phyloP scores from a whole-genome alignment of 805 yeast species.

The Cephaloascus albidus region DNA sequence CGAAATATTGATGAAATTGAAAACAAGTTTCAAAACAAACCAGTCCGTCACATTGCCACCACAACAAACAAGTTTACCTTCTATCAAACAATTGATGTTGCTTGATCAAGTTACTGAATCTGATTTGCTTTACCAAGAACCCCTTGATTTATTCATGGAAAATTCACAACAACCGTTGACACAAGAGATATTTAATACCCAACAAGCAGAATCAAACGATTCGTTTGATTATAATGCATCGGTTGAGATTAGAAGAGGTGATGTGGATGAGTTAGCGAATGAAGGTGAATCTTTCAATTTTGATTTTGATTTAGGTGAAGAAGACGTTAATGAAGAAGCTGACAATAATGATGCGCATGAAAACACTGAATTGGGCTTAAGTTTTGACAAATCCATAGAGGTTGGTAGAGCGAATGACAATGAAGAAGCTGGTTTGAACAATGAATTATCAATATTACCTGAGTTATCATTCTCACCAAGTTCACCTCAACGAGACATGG shows the following conservation, averaged over 20 bases:
- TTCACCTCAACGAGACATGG: constrained; percentile 7
- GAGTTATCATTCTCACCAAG: neutral
- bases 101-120: constrained; percentile 74
- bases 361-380: constrained; percentile 42
- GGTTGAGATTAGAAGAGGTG: neutral
- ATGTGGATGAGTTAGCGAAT: neutral
- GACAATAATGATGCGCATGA: constrained; percentile 17
- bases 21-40: constrained; percentile 48
- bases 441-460: neutral
- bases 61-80: constrained; percentile 50
- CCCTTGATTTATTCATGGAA: constrained; percentile 27
- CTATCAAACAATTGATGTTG: constrained; percentile 50
- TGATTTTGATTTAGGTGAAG: constrained; percentile 11
- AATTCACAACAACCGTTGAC: neutral
- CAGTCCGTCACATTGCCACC: constrained; percentile 48
- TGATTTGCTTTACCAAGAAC: constrained; percentile 63
- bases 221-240: neutral
- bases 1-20: constrained; percentile 64
- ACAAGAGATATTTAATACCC: neutral
- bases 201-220: neutral
- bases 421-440: neutral
- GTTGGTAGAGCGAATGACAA: constrained; percentile 30
- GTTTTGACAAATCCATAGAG: constrained; percentile 45
- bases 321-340: constrained; percentile 13
- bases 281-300: constrained; percentile 8